phyloP scores from a whole-genome alignment of 345 rosid species.

The Ailanthus altissimus region DNA sequence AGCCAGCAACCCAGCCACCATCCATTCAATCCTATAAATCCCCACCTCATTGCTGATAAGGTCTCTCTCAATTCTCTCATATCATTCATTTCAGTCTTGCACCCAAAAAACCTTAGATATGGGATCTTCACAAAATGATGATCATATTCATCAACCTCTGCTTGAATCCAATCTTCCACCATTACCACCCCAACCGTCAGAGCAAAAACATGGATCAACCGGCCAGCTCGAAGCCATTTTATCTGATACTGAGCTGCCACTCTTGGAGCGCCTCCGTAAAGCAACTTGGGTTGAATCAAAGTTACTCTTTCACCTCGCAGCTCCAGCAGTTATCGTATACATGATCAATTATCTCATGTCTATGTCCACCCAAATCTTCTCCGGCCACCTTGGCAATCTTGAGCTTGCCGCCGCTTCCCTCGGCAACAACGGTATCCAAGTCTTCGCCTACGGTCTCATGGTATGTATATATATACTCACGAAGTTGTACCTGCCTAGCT shows the following conservation, averaged over 20 bases:
- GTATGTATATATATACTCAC: no score
- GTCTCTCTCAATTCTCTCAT: no score
- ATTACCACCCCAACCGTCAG: not conserved
- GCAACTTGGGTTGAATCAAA: conserved; percentile 49
- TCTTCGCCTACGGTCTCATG: conserved; percentile 53
- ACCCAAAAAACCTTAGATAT: no score
- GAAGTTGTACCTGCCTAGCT: no score
- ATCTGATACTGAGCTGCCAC: conserved; percentile 21
- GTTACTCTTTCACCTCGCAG: conserved; percentile 52
- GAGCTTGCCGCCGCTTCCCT: conserved; percentile 68
- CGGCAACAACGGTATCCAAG: conserved; percentile 63
- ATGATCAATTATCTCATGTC: conserved; percentile 59
- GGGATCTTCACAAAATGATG: conserved; percentile 10
- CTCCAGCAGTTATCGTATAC: conserved; percentile 54
- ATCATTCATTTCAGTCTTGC: no score
- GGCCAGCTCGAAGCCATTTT: conserved; percentile 34
- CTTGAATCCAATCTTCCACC: conserved; percentile 17
- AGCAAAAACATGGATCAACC: conserved; percentile 15
- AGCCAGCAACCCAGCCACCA: no score
- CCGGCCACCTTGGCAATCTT: conserved; percentile 65
- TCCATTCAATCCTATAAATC: no score
- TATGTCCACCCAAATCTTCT: conserved; percentile 56
- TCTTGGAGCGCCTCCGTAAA: conserved; percentile 20
- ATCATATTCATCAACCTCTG: conserved; percentile 14
- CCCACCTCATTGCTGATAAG: no score